These are phyloP conservation scores for Onygenales sp. DNA, from an alignment of 2,329 filamentous ascomycete genomes.

Conservation along the genomic window DNA sequence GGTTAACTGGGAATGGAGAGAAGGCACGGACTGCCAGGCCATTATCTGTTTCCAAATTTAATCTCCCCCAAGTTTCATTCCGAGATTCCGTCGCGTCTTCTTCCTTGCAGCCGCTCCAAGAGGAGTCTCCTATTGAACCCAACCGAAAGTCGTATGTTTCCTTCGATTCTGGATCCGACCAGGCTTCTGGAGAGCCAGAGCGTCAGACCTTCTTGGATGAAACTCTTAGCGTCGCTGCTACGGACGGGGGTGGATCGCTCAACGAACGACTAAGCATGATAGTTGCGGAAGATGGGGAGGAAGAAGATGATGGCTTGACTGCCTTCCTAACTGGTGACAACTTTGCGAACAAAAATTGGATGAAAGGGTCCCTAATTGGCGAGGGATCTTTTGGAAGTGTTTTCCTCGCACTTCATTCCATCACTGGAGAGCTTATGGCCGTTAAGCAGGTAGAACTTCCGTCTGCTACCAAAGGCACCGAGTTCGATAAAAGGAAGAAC, in stretches of 20 bases:
- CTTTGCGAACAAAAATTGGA: constrained; percentile 97
- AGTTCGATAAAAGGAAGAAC: constrained; percentile 85
- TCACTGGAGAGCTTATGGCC: constrained; percentile 93
- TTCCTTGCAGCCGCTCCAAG: constrained; percentile 78
- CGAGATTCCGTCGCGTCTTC: constrained; percentile 85
- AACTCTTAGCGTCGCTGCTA: constrained; percentile 56
- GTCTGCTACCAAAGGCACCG: constrained; percentile 63
- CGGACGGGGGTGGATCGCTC: constrained; percentile 58
- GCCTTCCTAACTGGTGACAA: constrained; percentile 88
- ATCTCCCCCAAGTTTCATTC: constrained; percentile 53
- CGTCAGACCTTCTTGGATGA: constrained; percentile 81
- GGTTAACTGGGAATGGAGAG: constrained; percentile 52
- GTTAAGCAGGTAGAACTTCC: constrained; percentile 97
- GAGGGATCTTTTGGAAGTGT: constrained; percentile 95
- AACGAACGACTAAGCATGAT: constrained; percentile 77
- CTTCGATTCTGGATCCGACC: constrained; percentile 50
- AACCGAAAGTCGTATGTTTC: constrained; percentile 96
- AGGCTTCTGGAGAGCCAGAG: constrained; percentile 63
- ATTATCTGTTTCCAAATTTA: constrained; percentile 51
- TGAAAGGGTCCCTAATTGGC: constrained; percentile 96
- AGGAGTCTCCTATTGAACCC: constrained; percentile 77
- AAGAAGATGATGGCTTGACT: constrained; percentile 76
- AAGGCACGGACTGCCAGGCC: constrained; percentile 44
- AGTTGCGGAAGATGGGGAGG: constrained; percentile 82
- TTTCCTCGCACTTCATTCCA: constrained; percentile 86